A percentile compares a stretch with the other conserved stretches of the same genome.
These are phyloP conservation scores for Boletus tomentosulus DNA, from an alignment of 768 basidiomycete genomes.

Conservation along the genomic window DNA sequence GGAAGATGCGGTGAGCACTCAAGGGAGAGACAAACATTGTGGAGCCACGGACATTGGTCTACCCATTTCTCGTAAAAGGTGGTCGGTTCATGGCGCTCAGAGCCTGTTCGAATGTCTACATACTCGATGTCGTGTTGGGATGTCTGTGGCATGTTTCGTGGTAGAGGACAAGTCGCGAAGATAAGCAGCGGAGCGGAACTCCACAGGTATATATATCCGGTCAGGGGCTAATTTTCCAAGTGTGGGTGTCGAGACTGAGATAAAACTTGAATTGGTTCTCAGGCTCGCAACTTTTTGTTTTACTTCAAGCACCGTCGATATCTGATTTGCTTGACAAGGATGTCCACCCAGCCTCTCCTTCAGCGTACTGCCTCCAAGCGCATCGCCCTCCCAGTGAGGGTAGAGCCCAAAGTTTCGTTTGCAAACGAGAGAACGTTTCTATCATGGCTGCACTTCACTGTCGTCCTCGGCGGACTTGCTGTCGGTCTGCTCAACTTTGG, in stretches of 20 bases:
- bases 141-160: constrained; percentile 10
- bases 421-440: constrained; percentile 95
- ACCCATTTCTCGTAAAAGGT: constrained; percentile 51
- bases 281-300: neutral
- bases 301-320: neutral
- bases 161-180: neutral
- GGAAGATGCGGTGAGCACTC: constrained; percentile 3
- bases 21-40: neutral
- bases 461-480: constrained; percentile 93
- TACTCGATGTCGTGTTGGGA: constrained; percentile 23
- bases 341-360: constrained; percentile 97
- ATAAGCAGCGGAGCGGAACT: constrained; percentile 1
- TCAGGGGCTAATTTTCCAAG: constrained; percentile 22
- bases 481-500: constrained; percentile 98
- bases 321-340: constrained; percentile 27
- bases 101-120: constrained; percentile 16
- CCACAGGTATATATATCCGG: neutral
- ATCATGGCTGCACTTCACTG: constrained; percentile 98
- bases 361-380: constrained; percentile 92
- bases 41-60: constrained; percentile 41
- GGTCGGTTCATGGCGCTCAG: constrained; percentile 15
- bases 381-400: constrained; percentile 92
- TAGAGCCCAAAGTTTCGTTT: constrained; percentile 93
- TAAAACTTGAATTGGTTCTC: constrained; percentile 10
- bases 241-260: neutral